Evolutionary conservation across 169 alveolate genomes (phyloP).

Genomic region (Eimeria acervulina): DNA sequence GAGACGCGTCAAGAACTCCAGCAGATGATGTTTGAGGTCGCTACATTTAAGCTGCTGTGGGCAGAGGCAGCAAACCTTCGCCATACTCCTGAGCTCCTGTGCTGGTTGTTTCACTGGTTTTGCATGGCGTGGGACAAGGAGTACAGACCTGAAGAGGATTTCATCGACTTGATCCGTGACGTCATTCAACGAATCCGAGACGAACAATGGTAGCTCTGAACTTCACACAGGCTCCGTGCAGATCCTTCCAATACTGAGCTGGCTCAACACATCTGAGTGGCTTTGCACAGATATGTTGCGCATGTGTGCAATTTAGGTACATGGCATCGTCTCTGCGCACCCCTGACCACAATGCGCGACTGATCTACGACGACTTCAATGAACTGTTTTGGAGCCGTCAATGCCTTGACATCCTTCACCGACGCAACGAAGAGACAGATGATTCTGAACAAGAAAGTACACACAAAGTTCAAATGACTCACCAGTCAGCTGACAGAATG

Average conservation of each 20-base stretch:
- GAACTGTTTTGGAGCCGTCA: conserved; percentile 82
- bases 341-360: conserved; percentile 82
- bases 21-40: conserved; percentile 81
- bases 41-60: conserved; percentile 78
- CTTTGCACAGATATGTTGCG: background rate
- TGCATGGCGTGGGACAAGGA: conserved; percentile 80
- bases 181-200: conserved; percentile 80
- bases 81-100: conserved; percentile 81
- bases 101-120: conserved; percentile 83
- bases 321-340: conserved; percentile 72
- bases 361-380: conserved; percentile 81
- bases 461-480: background rate
- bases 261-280: no score
- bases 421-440: background rate
- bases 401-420: conserved; percentile 39
- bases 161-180: conserved; percentile 79
- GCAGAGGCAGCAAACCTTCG: conserved; percentile 83
- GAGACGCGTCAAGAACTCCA: conserved; percentile 71
- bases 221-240: background rate
- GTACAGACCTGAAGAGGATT: conserved; percentile 79
- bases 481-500: background rate
- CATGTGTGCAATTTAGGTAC: conserved; percentile 59
- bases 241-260: background rate
- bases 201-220: conserved; percentile 76
- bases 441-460: background rate